These are phyloP conservation scores for Termitomyces sp. DNA, from an alignment of 768 basidiomycete species.

Conservation along the genomic window DNA sequence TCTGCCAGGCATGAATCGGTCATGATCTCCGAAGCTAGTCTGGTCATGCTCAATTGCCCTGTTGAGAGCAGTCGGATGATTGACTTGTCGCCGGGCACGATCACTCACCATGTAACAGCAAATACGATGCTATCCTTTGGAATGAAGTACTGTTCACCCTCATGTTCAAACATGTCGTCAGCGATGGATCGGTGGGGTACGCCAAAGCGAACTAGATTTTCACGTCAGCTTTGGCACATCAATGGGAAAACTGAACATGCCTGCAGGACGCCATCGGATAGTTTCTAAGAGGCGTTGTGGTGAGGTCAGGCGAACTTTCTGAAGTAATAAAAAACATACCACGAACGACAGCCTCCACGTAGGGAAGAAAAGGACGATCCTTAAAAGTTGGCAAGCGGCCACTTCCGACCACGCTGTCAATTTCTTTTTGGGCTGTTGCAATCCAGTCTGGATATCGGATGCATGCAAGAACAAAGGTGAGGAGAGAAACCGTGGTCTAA, in stretches of 20 bases:
- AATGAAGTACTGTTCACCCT: background rate
- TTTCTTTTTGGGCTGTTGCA: background rate
- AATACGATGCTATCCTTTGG: background rate
- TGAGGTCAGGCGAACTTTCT: background rate
- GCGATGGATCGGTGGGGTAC: background rate
- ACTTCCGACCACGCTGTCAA: background rate
- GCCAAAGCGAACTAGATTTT: background rate
- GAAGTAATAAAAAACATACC: background rate
- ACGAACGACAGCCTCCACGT: background rate
- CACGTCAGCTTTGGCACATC: too few relatives aligned
- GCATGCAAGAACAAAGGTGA: background rate
- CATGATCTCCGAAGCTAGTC: background rate
- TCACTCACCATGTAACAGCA: background rate
- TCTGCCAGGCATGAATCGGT: background rate
- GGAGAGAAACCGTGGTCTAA: background rate
- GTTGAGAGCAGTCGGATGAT: background rate
- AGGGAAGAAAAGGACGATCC: background rate
- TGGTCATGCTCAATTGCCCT: background rate
- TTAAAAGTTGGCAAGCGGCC: background rate
- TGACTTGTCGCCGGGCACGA: too few relatives aligned
- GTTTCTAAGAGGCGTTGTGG: background rate
- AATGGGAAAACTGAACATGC: too few relatives aligned
- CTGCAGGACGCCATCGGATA: too few relatives aligned
- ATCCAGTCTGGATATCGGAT: background rate
- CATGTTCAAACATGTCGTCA: background rate